phyloP scores from a whole-genome alignment of 441 rosid genomes.

The Pelargonium myrrhifolium region DNA sequence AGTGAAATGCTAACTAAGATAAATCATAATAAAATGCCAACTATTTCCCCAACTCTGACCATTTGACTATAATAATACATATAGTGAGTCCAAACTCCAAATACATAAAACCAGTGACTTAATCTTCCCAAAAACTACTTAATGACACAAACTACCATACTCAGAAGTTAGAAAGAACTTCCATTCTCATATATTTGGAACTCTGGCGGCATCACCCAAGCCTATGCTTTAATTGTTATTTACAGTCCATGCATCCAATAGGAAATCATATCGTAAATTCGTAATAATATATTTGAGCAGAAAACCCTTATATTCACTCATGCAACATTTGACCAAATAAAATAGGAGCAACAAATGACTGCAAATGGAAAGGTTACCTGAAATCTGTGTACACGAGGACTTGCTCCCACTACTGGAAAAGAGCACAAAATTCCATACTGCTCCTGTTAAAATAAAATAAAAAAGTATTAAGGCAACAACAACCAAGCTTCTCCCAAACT shows the following conservation, averaged over 20 bases:
- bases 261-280: too few species aligned
- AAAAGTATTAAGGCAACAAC: constrained; percentile 2
- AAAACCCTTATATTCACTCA: not conserved
- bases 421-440: constrained; percentile 56
- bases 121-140: not conserved
- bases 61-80: not conserved
- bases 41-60: not conserved
- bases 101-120: not conserved
- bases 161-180: too few species aligned
- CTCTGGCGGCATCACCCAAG: too few species aligned
- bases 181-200: too few species aligned
- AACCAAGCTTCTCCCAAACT: too few species aligned
- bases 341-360: not conserved
- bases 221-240: not conserved
- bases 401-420: constrained; percentile 42
- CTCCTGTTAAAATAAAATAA: constrained; percentile 43
- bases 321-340: constrained; percentile 1
- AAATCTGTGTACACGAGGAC: constrained; percentile 55
- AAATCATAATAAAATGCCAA: not conserved
- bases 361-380: constrained; percentile 43
- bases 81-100: not conserved
- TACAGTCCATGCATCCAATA: not conserved
- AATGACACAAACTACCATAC: not conserved
- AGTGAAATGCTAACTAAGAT: not conserved
- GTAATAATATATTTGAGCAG: too few species aligned